Conservation (phyloP, 116 monocot genomes). For the Papilionanthe hybrid region DNA sequence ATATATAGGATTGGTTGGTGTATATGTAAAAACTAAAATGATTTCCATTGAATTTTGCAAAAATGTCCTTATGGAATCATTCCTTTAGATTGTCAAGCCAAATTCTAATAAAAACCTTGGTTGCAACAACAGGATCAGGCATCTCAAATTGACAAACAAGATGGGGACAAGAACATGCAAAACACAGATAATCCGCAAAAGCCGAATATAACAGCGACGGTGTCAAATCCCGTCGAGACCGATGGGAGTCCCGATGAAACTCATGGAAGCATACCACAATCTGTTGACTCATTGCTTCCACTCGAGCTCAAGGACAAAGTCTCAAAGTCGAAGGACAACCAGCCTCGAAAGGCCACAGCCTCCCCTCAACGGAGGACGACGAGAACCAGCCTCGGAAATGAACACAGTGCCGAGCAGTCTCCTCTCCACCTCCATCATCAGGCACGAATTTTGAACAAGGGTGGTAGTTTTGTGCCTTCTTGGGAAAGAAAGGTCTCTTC, state of each 20-base stretch:
- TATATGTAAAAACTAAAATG: neutral
- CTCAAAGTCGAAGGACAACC: conserved; percentile 15
- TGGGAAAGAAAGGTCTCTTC: conserved; percentile 27
- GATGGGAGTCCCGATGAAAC: conserved; percentile 23
- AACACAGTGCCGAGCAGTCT: conserved; percentile 38
- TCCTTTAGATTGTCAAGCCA: neutral
- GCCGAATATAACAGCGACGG: conserved; percentile 21
- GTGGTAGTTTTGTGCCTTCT: conserved; percentile 21
- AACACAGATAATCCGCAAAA: conserved; percentile 10
- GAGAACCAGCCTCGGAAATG: conserved; percentile 19
- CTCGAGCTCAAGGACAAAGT: conserved; percentile 6
- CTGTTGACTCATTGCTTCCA: conserved; percentile 11
- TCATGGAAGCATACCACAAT: conserved; percentile 11
- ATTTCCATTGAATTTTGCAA: neutral
- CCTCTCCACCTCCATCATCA: conserved; percentile 45
- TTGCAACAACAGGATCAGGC: conserved; percentile 22
- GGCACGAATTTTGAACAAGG: conserved; percentile 18
- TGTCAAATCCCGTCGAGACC: conserved; percentile 31
- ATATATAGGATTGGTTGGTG: too few relatives aligned
- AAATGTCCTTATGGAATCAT: neutral
- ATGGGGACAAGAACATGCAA: conserved; percentile 22
- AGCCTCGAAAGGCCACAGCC: conserved; percentile 4
- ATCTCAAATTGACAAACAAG: conserved; percentile 41
- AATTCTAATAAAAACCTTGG: neutral
- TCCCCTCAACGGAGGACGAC: conserved; percentile 13